Base-by-base conservation (phyloP, 805 yeast species). In the Hanseniaspora valbyensis region DNA sequence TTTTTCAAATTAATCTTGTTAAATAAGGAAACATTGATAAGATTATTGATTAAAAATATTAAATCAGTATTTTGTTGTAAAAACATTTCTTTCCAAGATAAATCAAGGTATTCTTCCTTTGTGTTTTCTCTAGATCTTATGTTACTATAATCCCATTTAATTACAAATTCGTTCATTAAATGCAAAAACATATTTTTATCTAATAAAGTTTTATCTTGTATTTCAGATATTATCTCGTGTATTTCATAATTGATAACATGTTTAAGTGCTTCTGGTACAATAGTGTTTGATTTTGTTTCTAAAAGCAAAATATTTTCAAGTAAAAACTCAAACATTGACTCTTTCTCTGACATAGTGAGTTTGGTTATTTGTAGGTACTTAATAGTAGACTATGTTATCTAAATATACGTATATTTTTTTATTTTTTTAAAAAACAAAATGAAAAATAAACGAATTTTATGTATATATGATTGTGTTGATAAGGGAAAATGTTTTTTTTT, bases 91-190 rank as follows among this genome's bases (percentile, higher is more conserved):
- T 7, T 25, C 42, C 42, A 39, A 5, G 13, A n/a, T n/a, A n/a
- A n/a, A 30, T 30, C 34, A 37, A 54, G 49, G 2, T 59, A 54
- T 25, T 60, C 63, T 13, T 50, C 44, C 28, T 52, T 42, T 7
- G 39, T 13, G 21, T 6, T 16, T 34, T 19, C 24, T 13, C 16
- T 34, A 13, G 34, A 5, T 13, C n/a, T 34, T 4, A 34, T 4
- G 13, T 34, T 34, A 14, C 21, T 4, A 34, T 16, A 34, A 19
- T 34, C 39, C 39, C 39, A 34, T 18, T 22, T 34, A 18, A 34
- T 18, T 16, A 19, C 8, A 19, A 34, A 34, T 22, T 18, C 7
- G 24, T 34, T 16, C 24, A 34, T 34, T 13, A 34, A 19, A 34
- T 34, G 39, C 39, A 34, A 18, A 19, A 34, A 34, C 24, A 34